Base-by-base conservation (phyloP, 371 early-diverging fungal species). In the Blakeslea trispora region DNA sequence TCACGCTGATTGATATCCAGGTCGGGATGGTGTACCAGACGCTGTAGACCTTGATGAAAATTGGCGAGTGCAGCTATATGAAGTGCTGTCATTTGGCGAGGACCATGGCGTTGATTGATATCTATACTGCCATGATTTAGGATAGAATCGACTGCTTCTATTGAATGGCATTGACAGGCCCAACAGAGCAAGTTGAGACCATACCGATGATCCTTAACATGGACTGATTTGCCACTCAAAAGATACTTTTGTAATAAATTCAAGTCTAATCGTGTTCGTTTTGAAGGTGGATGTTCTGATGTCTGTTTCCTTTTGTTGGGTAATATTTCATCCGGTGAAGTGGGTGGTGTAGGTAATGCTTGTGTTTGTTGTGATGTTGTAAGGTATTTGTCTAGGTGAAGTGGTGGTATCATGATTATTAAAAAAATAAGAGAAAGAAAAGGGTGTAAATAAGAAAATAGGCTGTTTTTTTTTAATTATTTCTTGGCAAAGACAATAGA, bases 1-100 rank as follows among this genome's bases (percentile, higher is more conserved):
- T 91, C 90, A 57, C 78, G 68, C 5, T 68, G 68, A 67, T 87
- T 73, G n/a, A 81, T 57, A 48, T 77, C 74, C 15, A 55, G 11
- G 81, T 88, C 40, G 0, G 56, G 56, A 18, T 55, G 42, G 5
- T 42, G 19, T 3, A 24, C 28, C 15, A 55, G 7, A 21, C 18
- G 39, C 14, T 64, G 50, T 15, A 63, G 57, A 3, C 71, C 70
- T 0, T 49, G 45, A 2, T 50, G 44, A 48, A 55, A 55, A 9
- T 48, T 28, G 1, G 41, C 40, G 17, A 39, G 31, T 22, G 68
- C 66, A 0, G 77, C 69, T 3, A 68, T 67, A 57, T 77, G 77
- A 8, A 77, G 46, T 17, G 77, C 68, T 13, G 63, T 43, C 45
- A 71, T 67, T 22, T 61, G 49, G 50, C 71, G 61, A 1, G 72